Evolutionary conservation across 2,329 filamentous ascomycete genomes (phyloP).

Genomic region (Fusarium fracticaudum): DNA sequence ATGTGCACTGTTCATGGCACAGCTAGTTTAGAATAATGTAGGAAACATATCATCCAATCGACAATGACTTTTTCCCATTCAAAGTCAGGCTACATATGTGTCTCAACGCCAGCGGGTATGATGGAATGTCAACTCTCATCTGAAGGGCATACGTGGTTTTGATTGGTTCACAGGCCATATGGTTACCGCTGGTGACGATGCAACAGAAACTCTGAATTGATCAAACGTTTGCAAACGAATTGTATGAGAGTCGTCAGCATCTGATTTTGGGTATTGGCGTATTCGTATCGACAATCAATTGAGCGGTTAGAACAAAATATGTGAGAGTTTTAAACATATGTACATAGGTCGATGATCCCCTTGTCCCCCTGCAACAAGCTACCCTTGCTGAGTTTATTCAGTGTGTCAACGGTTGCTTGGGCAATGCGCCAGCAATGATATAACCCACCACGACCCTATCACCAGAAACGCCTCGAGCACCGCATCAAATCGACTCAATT

Average conservation of each 20-base stretch:
- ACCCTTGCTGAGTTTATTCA: slow-evolving; percentile 15
- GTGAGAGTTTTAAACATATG: neutral
- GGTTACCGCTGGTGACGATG: slow-evolving; percentile 4
- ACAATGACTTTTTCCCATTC: neutral
- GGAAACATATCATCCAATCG: neutral
- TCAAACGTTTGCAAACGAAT: neutral
- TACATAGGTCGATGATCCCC: neutral
- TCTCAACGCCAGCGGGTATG: slow-evolving; percentile 1
- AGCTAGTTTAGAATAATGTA: slow-evolving; percentile 1
- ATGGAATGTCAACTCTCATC: neutral
- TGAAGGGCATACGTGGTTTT: neutral
- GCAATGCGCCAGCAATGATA: slow-evolving; percentile 33
- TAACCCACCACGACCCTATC: slow-evolving; percentile 26
- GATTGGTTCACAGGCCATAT: slow-evolving; percentile 15
- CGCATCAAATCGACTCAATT: neutral
- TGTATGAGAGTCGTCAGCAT: neutral
- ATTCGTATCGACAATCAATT: neutral
- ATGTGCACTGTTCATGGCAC: neutral
- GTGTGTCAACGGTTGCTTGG: slow-evolving; percentile 37
- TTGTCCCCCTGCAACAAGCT: slow-evolving; percentile 24
- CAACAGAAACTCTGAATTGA: slow-evolving; percentile 11
- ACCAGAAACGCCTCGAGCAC: neutral
- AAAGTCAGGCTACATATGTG: neutral
- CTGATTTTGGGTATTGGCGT: neutral
- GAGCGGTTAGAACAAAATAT: neutral